phyloP scores from a whole-genome alignment of 148 eudicot species.

The Limonium bicolor region DNA sequence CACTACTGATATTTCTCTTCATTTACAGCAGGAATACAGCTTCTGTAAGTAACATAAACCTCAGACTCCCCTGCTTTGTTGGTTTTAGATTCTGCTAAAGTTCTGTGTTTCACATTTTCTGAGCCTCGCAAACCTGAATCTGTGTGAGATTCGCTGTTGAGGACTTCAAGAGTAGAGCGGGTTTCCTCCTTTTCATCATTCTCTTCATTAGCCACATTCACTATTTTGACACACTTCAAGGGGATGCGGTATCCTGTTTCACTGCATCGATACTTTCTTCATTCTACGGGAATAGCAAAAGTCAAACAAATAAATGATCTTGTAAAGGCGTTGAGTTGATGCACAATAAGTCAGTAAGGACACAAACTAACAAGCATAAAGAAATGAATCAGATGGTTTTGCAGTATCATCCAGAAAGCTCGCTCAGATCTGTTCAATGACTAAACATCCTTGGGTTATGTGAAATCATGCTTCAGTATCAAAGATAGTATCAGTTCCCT shows the following conservation, averaged over 20 bases:
- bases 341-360: too few species aligned
- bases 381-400: too few species aligned
- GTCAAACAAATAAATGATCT: not conserved
- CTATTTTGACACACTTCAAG: conserved; percentile 38
- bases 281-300: conserved; percentile 22
- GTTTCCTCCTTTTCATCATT: conserved; percentile 14
- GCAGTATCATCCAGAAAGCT: too few species aligned
- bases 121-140: conserved; percentile 7
- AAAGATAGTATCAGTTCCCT: too few species aligned
- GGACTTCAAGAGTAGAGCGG: conserved; percentile 25
- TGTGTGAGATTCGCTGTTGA: not conserved
- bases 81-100: conserved; percentile 25
- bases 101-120: conserved; percentile 19
- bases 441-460: too few species aligned
- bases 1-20: conserved; percentile 72
- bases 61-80: conserved; percentile 19
- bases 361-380: too few species aligned
- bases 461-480: too few species aligned
- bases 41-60: conserved; percentile 57
- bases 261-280: conserved; percentile 72
- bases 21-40: conserved; percentile 62
- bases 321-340: not conserved
- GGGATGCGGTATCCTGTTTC: conserved; percentile 96
- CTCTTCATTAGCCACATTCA: conserved; percentile 18
- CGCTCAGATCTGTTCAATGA: too few species aligned